phyloP scores from a whole-genome alignment of 2,329 filamentous ascomycete genomes.

The Orbilia javanica region DNA sequence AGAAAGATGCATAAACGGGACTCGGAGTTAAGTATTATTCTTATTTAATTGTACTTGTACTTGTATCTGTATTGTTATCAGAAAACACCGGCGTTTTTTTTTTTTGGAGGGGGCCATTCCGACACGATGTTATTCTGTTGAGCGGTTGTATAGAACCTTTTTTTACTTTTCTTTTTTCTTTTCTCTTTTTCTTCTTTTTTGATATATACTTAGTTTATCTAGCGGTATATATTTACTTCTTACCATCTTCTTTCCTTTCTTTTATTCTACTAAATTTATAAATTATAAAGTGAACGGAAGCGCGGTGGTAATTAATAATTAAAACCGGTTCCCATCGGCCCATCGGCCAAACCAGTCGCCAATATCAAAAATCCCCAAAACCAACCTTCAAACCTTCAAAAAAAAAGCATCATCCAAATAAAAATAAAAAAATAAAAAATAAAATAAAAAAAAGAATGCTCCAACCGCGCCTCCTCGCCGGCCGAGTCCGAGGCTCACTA shows the following conservation, averaged over 20 bases:
- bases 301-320: no score
- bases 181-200: not conserved
- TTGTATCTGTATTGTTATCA: not conserved
- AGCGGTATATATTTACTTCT: not conserved
- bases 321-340: not conserved
- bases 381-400: not conserved
- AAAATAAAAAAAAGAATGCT: no score
- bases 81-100: conserved; percentile 35
- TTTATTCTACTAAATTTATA: not conserved
- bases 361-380: not conserved
- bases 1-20: not conserved
- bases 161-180: not conserved
- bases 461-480: conserved; percentile 9
- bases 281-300: no score
- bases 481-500: conserved; percentile 9
- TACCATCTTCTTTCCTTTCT: not conserved
- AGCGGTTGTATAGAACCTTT: conserved; percentile 3
- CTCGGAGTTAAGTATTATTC: conserved; percentile 28
- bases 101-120: not conserved
- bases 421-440: not conserved
- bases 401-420: no score
- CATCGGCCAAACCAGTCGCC: no score
- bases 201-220: not conserved
- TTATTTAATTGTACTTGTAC: conserved; percentile 15
- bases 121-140: not conserved